Evolutionary conservation across 192 early-diverging fungal species (phyloP).

Genomic region (Coemansia sp.): DNA sequence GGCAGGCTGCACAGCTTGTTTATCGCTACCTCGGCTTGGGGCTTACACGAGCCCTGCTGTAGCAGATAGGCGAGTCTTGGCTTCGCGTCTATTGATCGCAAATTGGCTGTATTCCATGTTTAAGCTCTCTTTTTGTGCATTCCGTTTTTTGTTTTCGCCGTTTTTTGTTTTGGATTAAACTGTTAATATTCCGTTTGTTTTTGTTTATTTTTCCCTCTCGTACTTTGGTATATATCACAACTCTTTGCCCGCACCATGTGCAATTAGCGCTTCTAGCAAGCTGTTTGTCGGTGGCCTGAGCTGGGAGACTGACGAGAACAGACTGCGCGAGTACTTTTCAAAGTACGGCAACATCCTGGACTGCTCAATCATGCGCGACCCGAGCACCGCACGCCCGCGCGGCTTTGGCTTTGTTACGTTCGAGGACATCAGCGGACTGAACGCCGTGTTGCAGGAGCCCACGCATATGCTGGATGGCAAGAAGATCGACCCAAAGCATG

Average conservation of each 20-base stretch:
- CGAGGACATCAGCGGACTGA: constrained; percentile 69
- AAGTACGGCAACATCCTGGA: constrained; percentile 83
- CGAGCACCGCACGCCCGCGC: constrained; percentile 79
- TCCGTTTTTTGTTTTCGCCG: too few relatives aligned
- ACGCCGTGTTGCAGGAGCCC: constrained; percentile 67
- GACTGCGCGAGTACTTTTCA: constrained; percentile 80
- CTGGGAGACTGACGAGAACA: constrained; percentile 80
- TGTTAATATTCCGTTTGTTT: too few relatives aligned
- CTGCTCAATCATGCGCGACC: constrained; percentile 81
- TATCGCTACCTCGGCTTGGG: too few relatives aligned
- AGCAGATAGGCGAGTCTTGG: too few relatives aligned
- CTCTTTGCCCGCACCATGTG: not conserved
- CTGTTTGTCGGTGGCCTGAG: constrained; percentile 91
- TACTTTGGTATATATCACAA: not conserved
- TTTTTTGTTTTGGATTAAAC: too few relatives aligned
- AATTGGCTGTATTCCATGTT: too few relatives aligned
- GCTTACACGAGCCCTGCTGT: too few relatives aligned
- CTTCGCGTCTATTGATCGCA: too few relatives aligned
- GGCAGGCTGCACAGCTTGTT: too few relatives aligned
- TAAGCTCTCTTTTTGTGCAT: too few relatives aligned
- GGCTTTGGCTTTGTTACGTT: constrained; percentile 97
- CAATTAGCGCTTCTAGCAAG: constrained; percentile 69
- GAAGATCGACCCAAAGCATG: constrained; percentile 51
- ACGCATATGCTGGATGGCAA: constrained; percentile 72
- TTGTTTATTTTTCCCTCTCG: constrained; percentile 3